phyloP scores from a whole-genome alignment of 1,284 basidiomycete species.

The Cutaneotrichosporon cavernicola region DNA sequence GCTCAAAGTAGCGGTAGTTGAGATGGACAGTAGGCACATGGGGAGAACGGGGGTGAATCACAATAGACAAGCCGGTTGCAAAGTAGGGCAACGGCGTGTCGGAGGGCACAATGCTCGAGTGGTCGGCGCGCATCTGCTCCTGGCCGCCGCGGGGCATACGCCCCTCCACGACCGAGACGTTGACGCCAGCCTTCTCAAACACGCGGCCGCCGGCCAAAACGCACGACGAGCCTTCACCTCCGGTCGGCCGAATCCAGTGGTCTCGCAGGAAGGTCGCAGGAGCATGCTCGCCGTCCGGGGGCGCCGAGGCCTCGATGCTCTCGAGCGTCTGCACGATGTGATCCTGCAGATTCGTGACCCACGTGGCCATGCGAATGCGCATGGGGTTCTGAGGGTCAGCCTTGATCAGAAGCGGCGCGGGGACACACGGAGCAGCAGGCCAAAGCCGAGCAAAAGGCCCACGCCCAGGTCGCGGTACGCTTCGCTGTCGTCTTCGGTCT shows the following conservation, averaged over 20 bases:
- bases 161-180: conserved; percentile 90
- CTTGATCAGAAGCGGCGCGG: neutral
- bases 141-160: conserved; percentile 82
- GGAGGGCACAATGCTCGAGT: conserved; percentile 65
- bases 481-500: conserved; percentile 1
- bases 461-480: conserved; percentile 12
- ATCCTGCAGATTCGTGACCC: conserved; percentile 76
- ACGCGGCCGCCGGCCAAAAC: conserved; percentile 72
- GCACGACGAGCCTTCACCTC: conserved; percentile 84
- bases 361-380: conserved; percentile 76
- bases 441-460: conserved; percentile 16
- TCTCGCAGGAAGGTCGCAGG: conserved; percentile 72
- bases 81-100: conserved; percentile 80
- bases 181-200: conserved; percentile 96
- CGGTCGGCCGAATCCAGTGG: conserved; percentile 73
- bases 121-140: conserved; percentile 91
- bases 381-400: conserved; percentile 58
- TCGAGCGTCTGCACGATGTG: conserved; percentile 79
- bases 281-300: conserved; percentile 46
- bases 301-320: conserved; percentile 67
- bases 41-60: conserved; percentile 92
- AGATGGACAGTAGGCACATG: conserved; percentile 89
- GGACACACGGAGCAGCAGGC: conserved; percentile 23
- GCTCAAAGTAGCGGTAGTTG: conserved; percentile 98
- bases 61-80: conserved; percentile 85